A percentile compares a stretch with the other conserved stretches of the same genome.
These are phyloP conservation scores for Tricholoma furcatifolium DNA, from an alignment of 768 basidiomycete species.

Conservation along the genomic window DNA sequence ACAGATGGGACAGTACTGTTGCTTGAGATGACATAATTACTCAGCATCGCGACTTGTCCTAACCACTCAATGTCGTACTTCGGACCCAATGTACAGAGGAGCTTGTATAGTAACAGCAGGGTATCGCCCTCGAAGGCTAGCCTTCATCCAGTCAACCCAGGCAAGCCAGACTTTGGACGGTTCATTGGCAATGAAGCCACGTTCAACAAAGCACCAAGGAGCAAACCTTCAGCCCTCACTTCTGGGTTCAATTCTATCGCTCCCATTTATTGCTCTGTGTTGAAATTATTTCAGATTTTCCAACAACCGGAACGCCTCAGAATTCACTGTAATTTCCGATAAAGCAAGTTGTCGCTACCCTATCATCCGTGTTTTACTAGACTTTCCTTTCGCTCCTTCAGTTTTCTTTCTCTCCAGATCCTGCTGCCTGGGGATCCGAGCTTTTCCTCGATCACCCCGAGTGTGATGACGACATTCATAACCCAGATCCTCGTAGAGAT, in stretches of 20 bases:
- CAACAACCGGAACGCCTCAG: slow-evolving; percentile 26
- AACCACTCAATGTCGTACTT: slow-evolving; percentile 29
- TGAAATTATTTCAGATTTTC: slow-evolving; percentile 34
- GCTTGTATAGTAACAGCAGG: slow-evolving; percentile 36
- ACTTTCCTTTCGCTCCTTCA: slow-evolving; percentile 22
- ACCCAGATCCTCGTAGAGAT: slow-evolving; percentile 67
- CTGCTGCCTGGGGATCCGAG: slow-evolving; percentile 69
- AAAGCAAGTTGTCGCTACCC: slow-evolving; percentile 37
- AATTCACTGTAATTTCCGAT: slow-evolving; percentile 51
- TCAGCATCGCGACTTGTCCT: background rate
- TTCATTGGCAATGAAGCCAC: too few species aligned
- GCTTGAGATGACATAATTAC: too few species aligned
- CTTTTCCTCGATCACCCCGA: slow-evolving; percentile 56
- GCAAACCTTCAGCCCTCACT: background rate
- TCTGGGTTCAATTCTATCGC: slow-evolving; percentile 2
- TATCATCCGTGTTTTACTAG: background rate
- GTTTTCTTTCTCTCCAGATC: slow-evolving; percentile 77
- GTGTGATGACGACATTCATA: slow-evolving; percentile 71
- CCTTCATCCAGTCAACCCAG: slow-evolving; percentile 38
- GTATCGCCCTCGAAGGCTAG: slow-evolving; percentile 51
- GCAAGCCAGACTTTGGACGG: slow-evolving; percentile 23
- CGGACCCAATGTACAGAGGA: slow-evolving; percentile 38
- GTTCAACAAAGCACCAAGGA: too few species aligned
- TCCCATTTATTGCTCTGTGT: slow-evolving; percentile 31
- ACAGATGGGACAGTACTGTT: too few species aligned